Evolutionary conservation across 306 rosid genomes (phyloP).

Genomic region (Oxytropis ochrocephala): DNA sequence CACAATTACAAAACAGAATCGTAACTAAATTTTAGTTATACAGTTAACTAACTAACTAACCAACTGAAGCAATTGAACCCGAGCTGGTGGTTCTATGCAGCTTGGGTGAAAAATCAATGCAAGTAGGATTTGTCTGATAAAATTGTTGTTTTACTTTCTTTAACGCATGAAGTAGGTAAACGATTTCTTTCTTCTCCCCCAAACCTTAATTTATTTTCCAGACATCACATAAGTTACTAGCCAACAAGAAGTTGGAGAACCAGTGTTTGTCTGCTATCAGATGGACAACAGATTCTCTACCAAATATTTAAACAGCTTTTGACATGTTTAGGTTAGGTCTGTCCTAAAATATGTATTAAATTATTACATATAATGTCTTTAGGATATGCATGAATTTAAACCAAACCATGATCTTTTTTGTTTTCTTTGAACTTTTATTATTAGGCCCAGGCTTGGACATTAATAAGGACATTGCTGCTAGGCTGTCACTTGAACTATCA

Average conservation of each 20-base stretch:
- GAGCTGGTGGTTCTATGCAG: not conserved
- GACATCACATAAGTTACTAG: slow-evolving; percentile 8
- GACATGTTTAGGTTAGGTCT: slow-evolving; percentile 23
- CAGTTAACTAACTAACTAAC: too few relatives aligned
- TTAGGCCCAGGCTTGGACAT: slow-evolving; percentile 23
- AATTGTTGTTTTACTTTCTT: not conserved
- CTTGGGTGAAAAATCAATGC: not conserved
- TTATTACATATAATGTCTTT: slow-evolving; percentile 4
- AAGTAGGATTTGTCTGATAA: not conserved
- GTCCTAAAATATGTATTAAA: slow-evolving; percentile 15
- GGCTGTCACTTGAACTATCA: slow-evolving; percentile 39
- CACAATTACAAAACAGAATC: too few relatives aligned
- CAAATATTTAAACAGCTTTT: slow-evolving; percentile 20
- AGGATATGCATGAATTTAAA: slow-evolving; percentile 24
- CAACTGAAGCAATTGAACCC: not conserved
- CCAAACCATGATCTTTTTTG: slow-evolving; percentile 29
- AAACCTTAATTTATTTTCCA: not conserved
- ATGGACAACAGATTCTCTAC: slow-evolving; percentile 28
- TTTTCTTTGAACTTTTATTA: slow-evolving; percentile 23
- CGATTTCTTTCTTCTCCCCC: not conserved
- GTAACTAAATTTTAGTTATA: too few relatives aligned
- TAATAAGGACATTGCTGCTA: slow-evolving; percentile 33
- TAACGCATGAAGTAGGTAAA: not conserved
- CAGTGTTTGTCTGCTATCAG: slow-evolving; percentile 28
- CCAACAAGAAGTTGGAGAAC: slow-evolving; percentile 30